Base-by-base conservation (phyloP, 352 stramenopile genomes). In the Globisporangium heterothallicum region DNA sequence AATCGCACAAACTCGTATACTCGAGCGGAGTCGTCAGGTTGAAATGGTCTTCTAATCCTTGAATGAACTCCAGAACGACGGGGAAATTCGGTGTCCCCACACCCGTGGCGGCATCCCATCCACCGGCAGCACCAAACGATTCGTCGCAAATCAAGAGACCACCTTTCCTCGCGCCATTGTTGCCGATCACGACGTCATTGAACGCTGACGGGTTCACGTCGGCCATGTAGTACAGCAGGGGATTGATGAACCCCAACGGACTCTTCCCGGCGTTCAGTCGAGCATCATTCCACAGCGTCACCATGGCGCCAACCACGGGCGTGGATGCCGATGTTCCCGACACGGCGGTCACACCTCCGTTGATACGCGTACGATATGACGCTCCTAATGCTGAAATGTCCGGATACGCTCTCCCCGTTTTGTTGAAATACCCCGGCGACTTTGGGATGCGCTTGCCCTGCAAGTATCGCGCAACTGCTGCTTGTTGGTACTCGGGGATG, bases 61-160 rank as follows among this genome's bases (percentile, higher is more conserved):
- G 49, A 22, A 91, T 65, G 36, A 88, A 86, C 29, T 75, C 56
- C 6, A 60, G 61, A 27, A 92, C 84, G 14, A 85, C 58, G 10
- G 63, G 53, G 46, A 94, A 96, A 59, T 96, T 92, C 22, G 86
- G 80, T 10, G 79, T 90, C 3, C 89, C 89, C 3, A 95, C 66
- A 6, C 91, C 91, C 1, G 88, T 89, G 2, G 74, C 78, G 0
- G 91, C 83, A 58, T 97, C 91, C 89, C 89, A 97, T 3, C 90
- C 90, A 26, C 61, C 64, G 6, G 78, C 60, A 25, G 91, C 88
- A 35, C 72, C 75, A 50, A 97, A 97, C 13, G 81, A 91, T 22
- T 92, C 63, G 7, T 68, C 46, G 45, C 86, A 97, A n/a, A 78
- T 57, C 18, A 56, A 43, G 8, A 38, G 29, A 3, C 48, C 61